Conservation (phyloP, 164 flowering plant genomes). For the Nymphaea thermarum region DNA sequence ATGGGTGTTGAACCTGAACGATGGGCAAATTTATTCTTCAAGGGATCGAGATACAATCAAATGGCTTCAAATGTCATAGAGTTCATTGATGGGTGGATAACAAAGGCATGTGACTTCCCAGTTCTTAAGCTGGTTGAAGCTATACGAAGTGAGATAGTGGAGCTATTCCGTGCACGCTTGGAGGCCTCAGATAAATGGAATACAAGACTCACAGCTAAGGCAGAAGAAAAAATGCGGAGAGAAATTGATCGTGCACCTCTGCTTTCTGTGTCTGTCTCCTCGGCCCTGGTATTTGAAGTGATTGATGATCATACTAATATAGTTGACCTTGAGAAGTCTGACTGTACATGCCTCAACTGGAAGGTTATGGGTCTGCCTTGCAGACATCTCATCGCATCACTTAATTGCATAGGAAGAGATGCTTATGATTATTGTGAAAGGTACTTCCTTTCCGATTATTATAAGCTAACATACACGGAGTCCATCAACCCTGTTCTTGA, state of each 20-base stretch:
- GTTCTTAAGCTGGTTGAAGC: slow-evolving; percentile 61
- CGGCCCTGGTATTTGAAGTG: slow-evolving; percentile 44
- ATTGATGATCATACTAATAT: slow-evolving; percentile 34
- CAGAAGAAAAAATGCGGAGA: slow-evolving; percentile 53
- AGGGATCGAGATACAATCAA: slow-evolving; percentile 55
- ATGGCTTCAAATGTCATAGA: slow-evolving; percentile 49
- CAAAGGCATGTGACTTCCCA: slow-evolving; percentile 51
- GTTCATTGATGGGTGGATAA: slow-evolving; percentile 49
- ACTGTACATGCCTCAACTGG: slow-evolving; percentile 24
- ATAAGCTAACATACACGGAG: slow-evolving; percentile 10
- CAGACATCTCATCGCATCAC: slow-evolving; percentile 63
- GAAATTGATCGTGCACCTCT: slow-evolving; percentile 26
- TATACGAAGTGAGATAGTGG: slow-evolving; percentile 54
- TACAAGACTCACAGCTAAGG: slow-evolving; percentile 48
- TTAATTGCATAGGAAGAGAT: slow-evolving; percentile 31
- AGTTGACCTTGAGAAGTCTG: slow-evolving; percentile 54
- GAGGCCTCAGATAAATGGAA: slow-evolving; percentile 41
- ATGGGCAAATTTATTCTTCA: slow-evolving; percentile 70
- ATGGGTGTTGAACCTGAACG: slow-evolving; percentile 46
- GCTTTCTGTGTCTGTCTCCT: slow-evolving; percentile 30
- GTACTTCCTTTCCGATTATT: slow-evolving; percentile 43
- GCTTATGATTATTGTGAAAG: slow-evolving; percentile 54
- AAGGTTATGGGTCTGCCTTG: slow-evolving; percentile 45
- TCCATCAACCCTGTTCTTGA: not conserved
- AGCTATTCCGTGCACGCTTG: slow-evolving; percentile 32